phyloP scores from a whole-genome alignment of 192 early-diverging fungal genomes.

The Coemansia sp. region DNA sequence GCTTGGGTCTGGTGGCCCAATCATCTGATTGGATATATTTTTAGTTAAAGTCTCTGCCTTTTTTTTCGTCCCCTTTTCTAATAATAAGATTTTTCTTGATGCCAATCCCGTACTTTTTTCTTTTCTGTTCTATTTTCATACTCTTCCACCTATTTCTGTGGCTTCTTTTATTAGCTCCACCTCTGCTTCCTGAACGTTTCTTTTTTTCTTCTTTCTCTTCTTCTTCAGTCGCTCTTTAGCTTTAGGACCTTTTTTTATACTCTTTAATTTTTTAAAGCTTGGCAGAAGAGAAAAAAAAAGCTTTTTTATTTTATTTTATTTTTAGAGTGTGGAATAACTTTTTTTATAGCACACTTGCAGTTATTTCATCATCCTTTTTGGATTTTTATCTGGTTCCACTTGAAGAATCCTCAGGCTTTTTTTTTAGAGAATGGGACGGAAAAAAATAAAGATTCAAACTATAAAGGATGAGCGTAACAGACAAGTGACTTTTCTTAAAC shows the following conservation, averaged over 20 bases:
- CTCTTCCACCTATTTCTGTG: slow-evolving; percentile 8
- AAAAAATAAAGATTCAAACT: slow-evolving; percentile 90
- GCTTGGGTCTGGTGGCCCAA: slow-evolving; percentile 5
- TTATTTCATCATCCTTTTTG: background rate
- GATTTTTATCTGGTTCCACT: too few species aligned
- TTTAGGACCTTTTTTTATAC: slow-evolving; percentile 8
- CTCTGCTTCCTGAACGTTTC: slow-evolving; percentile 1
- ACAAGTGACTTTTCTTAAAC: slow-evolving; percentile 93
- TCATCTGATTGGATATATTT: slow-evolving; percentile 4
- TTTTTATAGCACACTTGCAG: slow-evolving; percentile 1
- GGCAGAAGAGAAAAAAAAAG: background rate
- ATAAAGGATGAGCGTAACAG: slow-evolving; percentile 89
- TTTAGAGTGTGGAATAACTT: background rate
- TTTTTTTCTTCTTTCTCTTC: slow-evolving; percentile 9
- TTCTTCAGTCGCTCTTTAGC: background rate
- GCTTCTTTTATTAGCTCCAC: slow-evolving; percentile 7
- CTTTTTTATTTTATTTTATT: background rate
- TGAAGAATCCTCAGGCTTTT: background rate
- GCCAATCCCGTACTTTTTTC: too few species aligned
- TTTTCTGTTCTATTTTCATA: background rate
- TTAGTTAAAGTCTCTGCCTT: background rate
- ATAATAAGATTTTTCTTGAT: background rate
- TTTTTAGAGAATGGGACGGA: slow-evolving; percentile 73
- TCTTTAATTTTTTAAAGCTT: slow-evolving; percentile 7
- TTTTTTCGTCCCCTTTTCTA: slow-evolving; percentile 10